Base-by-base conservation (phyloP, 1,139 yeast genomes). In the Sugiyamaella sp. region DNA sequence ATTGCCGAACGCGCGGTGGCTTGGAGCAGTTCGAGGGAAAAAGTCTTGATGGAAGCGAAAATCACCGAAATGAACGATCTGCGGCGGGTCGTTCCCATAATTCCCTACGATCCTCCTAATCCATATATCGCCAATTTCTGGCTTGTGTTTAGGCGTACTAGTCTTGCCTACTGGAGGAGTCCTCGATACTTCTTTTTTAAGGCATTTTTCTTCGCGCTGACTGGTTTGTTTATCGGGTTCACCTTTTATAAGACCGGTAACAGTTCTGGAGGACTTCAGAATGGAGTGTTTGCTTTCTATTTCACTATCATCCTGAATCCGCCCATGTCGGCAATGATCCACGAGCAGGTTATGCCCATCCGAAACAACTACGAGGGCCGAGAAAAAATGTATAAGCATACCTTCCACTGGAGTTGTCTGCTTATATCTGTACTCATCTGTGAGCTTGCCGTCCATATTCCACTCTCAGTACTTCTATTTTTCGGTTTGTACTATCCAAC, bases 331-430 rank as follows among this genome's bases (percentile, higher is more conserved):
- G 82, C 82, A 63, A 87, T 82, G 69, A 68, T 77, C 59, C 78
- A 75, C 55, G 79, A 75, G 12, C 73, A 70, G 52, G 77, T 78
- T 45, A 71, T 67, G 43, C 74, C 71, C 40, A 66, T 68, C 27
- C 73, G 83, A 66, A 82, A 80, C 54, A 67, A 82, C 53, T 84
- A 73, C 61, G 88, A 84, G 66, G 84, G 79, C 17, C 74, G 87
- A 67, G 88, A 84, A 64, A 74, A 79, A 51, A 74, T 80, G 43
- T 81, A 86, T 10, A 33, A 41, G 33, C 82, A 81, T 63, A 82
- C 86, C 17, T 83, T 80, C 73, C 84, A 81, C 64, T 83, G 85
- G 85, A 66, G 72, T 57, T 68, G 71, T 33, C 64, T 79, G 53
- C 59, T 77, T 42, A 53, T 76, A 24, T 66, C 78, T 16, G 77